phyloP scores from a whole-genome alignment of 495 filamentous ascomycete genomes.

The Poronia punctata region DNA sequence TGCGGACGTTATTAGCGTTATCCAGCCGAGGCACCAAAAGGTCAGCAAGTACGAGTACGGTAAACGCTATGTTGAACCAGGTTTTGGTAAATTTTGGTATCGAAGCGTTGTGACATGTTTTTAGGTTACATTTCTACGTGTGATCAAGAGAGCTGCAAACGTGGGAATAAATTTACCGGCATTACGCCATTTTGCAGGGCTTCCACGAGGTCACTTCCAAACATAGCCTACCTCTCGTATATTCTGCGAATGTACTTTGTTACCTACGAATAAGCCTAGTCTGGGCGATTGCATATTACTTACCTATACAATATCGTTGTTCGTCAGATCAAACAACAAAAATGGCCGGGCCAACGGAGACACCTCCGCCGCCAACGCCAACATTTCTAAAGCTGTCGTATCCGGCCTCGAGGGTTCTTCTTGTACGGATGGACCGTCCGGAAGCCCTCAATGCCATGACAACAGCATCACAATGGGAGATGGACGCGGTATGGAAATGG shows the following conservation, averaged over 20 bases:
- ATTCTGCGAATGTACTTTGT: too few species aligned
- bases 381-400: conserved; percentile 20
- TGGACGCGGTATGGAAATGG: conserved; percentile 39
- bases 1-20: too few species aligned
- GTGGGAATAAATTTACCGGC: conserved; percentile 5
- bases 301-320: too few species aligned
- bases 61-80: too few species aligned
- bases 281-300: too few species aligned
- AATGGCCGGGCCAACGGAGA: conserved; percentile 16
- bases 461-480: conserved; percentile 35
- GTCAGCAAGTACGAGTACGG: too few species aligned
- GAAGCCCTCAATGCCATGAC: conserved; percentile 44
- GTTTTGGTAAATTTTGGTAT: too few species aligned
- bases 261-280: too few species aligned
- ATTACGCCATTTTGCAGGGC: neutral
- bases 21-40: too few species aligned
- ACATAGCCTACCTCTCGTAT: neutral
- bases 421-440: conserved; percentile 50
- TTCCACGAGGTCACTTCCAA: neutral
- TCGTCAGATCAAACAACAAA: neutral
- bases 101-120: too few species aligned
- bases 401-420: conserved; percentile 48
- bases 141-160: conserved; percentile 6
- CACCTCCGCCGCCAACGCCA: conserved; percentile 20
- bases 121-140: too few species aligned